Base-by-base conservation (phyloP, 2,329 filamentous ascomycete genomes). In the Furcasterigmium furcatum region DNA sequence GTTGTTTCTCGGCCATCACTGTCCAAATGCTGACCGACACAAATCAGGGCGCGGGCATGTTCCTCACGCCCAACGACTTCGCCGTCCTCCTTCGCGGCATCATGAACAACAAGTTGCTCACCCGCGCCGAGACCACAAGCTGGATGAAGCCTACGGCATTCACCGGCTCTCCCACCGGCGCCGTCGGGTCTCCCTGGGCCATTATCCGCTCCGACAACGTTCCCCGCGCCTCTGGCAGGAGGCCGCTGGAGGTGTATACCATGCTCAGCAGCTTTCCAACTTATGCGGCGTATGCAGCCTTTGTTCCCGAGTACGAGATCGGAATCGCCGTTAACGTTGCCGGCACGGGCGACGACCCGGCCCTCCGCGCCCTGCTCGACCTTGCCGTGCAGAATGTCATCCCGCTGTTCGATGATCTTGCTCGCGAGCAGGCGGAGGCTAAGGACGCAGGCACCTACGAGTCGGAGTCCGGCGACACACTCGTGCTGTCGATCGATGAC, bases 101-200 rank as follows among this genome's bases (percentile, higher is more conserved):
- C 29, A 59, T 74, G 3, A 61, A 55, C 19, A 60, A 68, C 50
- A 60, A 63, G 9, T 59, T 75, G 9, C 61, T 74, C 4, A 55
- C 65, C 0, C 56, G 63, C 0, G 53, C 54, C 9, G 48, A 66
- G 34, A 72, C 74, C 1, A 58, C 66, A 3, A 56, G 59, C n/a
- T 77, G 73, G 73, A 60, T 77, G 48, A 72, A 75, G 49, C 72
- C 67, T 4, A 56, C 57, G 5, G 53, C 59, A 13, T 62, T 63
- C 52, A 73, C 70, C 4, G 64, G 63, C 2, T 64, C 60, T 3
- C 55, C 58, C 44, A 58, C 58, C 35, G 64, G 62, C 43, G 66
- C 63, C 4, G 49, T 68, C 14, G 64, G 65, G 16, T 59, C 55
- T 3, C 62, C 60, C 2, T 65, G 62, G 63, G 61, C 65, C 41